Base-by-base conservation (phyloP, 768 basidiomycete genomes). In the Hortiboletus campestris region DNA sequence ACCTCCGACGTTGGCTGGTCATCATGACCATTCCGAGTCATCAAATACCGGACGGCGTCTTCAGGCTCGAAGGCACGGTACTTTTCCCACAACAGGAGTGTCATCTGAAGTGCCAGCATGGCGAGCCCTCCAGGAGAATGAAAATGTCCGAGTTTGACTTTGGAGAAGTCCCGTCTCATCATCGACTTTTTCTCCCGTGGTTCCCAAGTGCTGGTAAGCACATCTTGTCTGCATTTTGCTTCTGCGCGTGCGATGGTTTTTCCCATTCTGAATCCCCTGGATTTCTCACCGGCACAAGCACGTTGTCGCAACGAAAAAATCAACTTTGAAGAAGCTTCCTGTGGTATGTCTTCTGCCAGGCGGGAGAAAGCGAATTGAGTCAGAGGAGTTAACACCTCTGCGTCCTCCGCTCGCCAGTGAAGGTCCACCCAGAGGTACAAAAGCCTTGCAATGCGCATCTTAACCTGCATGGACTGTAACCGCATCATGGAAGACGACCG, bases 361-460 rank as follows among this genome's bases (percentile, higher is more conserved):
- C 60, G 64, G 28, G 59, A 51, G 46, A 80, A 66, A 19, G 58
- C 55, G 42, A 75, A 76, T 31, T 68, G 60, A 9, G 58, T 63
- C 29, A 75, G 57, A 32, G 62, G 55, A n/a, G 46, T 35, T 3
- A 79, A 68, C 5, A 76, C 71, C 0, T 58, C 61, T 51, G 65
- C 56, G 53, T 91, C 89, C 4, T 71, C 65, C 1, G 74, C 71
- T 35, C 77, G 74, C 88, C 89, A 92, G 63, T 88, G 80, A 36
- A 76, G 70, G 54, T 85, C 80, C n/a, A 89, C 75, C 89, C 89
- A 92, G n/a, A 78, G 73, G 60, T 82, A 78, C 53, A 91, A 62
- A 22, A 85, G 62, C 63, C 82, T 83, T 44, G 79, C 81, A 17
- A 89, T 76, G n/a, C 83, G 76, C 49, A 83, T 70, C 49, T 82